Evolutionary conservation across 192 early-diverging fungal species (phyloP).

Genomic region (Spizellomyces punctatus): DNA sequence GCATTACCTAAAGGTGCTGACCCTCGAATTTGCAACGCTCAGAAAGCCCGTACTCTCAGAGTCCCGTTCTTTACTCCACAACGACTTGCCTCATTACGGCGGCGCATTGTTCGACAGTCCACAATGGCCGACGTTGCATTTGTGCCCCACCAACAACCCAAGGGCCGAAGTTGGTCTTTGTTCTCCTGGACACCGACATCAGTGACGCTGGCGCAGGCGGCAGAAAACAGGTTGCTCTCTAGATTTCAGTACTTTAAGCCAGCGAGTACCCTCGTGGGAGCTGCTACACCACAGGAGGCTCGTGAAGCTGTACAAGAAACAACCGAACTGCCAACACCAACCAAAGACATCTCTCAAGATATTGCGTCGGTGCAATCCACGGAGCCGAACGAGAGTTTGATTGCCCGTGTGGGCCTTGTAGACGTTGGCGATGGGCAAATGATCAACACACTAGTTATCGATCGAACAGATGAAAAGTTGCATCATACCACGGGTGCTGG

Average conservation of each 20-base stretch:
- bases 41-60: no score
- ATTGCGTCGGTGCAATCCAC: no score
- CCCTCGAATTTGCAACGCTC: no score
- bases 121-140: slow-evolving; percentile 25
- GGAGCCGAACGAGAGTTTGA: slow-evolving; percentile 9
- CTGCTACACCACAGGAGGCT: background rate
- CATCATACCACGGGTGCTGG: slow-evolving; percentile 4
- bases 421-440: slow-evolving; percentile 50
- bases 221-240: slow-evolving; percentile 62
- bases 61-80: no score
- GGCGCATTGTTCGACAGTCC: no score
- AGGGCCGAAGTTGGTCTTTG: slow-evolving; percentile 28
- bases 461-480: slow-evolving; percentile 43
- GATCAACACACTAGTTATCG: slow-evolving; percentile 67
- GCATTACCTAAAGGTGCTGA: no score
- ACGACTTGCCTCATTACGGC: no score
- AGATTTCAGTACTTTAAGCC: slow-evolving; percentile 56
- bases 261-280: background rate
- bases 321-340: background rate
- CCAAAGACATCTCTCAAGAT: background rate
- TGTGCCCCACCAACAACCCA: background rate
- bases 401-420: slow-evolving; percentile 59
- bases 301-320: background rate
- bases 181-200: slow-evolving; percentile 41
- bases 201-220: slow-evolving; percentile 34